phyloP scores from a whole-genome alignment of 495 filamentous ascomycete species.

The Aspergillus panamensis region DNA sequence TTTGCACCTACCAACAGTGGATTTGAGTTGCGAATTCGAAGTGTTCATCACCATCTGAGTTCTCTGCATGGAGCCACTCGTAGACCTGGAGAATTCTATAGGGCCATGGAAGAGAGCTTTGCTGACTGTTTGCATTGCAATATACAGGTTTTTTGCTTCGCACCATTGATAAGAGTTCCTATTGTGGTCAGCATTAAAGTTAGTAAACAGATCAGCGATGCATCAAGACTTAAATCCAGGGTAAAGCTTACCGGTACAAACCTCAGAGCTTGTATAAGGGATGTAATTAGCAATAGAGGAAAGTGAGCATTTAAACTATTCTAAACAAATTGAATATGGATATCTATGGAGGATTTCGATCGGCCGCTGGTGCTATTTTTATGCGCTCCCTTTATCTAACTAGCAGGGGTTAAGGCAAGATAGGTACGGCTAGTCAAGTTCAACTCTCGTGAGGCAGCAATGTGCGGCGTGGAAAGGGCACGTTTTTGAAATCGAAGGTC shows the following conservation, averaged over 20 bases:
- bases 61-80: constrained; percentile 25
- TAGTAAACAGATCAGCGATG: constrained; percentile 11
- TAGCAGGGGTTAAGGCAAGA: too few relatives aligned
- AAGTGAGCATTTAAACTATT: too few relatives aligned
- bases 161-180: constrained; percentile 8
- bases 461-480: too few relatives aligned
- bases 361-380: too few relatives aligned
- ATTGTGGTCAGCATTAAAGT: constrained; percentile 17
- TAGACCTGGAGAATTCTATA: constrained; percentile 15
- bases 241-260: constrained; percentile 17
- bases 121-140: constrained; percentile 15
- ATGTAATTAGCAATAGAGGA: too few relatives aligned
- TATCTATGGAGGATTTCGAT: too few relatives aligned
- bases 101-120: constrained; percentile 14
- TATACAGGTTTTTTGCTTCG: constrained; percentile 10
- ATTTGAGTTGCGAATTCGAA: constrained; percentile 23
- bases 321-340: too few relatives aligned
- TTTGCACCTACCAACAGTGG: constrained; percentile 21
- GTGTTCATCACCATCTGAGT: constrained; percentile 10
- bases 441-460: too few relatives aligned
- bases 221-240: constrained; percentile 9
- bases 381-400: too few relatives aligned
- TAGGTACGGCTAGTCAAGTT: too few relatives aligned
- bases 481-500: too few relatives aligned
- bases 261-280: constrained; percentile 12